Conservation (phyloP, 768 basidiomycete species). For the Cyclocybe cylindracea region DNA sequence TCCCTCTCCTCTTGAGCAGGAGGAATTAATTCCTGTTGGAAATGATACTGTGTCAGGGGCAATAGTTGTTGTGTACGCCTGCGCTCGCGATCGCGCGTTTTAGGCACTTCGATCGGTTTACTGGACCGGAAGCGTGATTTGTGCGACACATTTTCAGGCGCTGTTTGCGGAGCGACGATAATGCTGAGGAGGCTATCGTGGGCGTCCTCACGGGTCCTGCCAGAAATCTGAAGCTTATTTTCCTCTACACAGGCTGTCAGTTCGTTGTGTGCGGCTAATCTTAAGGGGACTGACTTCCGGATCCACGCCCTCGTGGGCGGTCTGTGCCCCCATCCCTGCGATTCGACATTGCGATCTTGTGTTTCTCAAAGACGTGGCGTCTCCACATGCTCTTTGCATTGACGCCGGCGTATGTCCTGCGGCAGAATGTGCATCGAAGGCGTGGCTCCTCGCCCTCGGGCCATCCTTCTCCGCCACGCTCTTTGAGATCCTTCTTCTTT, state of each 20-base stretch:
- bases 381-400: slow-evolving; percentile 94
- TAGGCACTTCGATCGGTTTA: slow-evolving; percentile 22
- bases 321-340: slow-evolving; percentile 67
- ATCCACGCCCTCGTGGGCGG: slow-evolving; percentile 60
- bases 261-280: slow-evolving; percentile 1
- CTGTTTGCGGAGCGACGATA: slow-evolving; percentile 40
- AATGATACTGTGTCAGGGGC: slow-evolving; percentile 21
- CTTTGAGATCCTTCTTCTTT: slow-evolving; percentile 80
- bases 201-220: slow-evolving; percentile 30
- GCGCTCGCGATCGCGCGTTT: slow-evolving; percentile 20
- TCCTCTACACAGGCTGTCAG: slow-evolving; percentile 46
- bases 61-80: slow-evolving; percentile 7
- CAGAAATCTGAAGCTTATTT: slow-evolving; percentile 41
- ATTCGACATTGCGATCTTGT: slow-evolving; percentile 89
- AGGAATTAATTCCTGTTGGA: slow-evolving; percentile 22
- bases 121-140: slow-evolving; percentile 48
- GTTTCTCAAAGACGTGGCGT: slow-evolving; percentile 86
- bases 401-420: slow-evolving; percentile 81
- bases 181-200: slow-evolving; percentile 46
- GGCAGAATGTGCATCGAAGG: slow-evolving; percentile 81
- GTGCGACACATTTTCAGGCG: slow-evolving; percentile 33
- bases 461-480: slow-evolving; percentile 68
- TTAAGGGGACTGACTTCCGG: slow-evolving; percentile 55
- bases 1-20: slow-evolving; percentile 17
- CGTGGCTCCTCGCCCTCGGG: slow-evolving; percentile 81